A percentile compares a stretch with the other conserved stretches of the same genome.
phyloP scores from a whole-genome alignment of 306 rosid genomes.

The Ochetophila trinervis region DNA sequence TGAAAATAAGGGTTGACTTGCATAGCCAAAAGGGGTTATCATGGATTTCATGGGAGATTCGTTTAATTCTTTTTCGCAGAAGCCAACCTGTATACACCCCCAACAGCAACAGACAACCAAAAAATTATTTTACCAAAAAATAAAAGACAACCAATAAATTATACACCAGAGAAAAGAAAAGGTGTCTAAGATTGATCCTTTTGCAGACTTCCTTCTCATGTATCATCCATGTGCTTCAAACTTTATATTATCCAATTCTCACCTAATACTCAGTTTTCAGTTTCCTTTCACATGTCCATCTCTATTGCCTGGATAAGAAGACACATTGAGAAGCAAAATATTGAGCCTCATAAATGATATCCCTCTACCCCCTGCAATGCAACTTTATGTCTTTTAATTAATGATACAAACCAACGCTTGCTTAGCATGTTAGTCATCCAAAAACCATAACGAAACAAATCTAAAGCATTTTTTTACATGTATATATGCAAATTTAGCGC shows the following conservation, averaged over 20 bases:
- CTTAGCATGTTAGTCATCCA: too few relatives aligned
- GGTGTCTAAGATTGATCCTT: conserved; percentile 3
- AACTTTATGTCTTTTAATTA: too few relatives aligned
- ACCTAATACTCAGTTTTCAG: conserved; percentile 37
- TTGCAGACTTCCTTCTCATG: not conserved
- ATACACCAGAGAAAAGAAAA: not conserved
- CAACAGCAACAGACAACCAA: conserved; percentile 24
- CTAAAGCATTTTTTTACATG: not conserved
- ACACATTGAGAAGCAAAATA: not conserved
- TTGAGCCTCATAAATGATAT: not conserved
- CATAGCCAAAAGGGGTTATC: not conserved
- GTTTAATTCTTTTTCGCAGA: conserved; percentile 8
- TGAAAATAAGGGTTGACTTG: conserved; percentile 13
- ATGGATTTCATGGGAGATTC: conserved; percentile 19
- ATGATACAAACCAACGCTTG: too few relatives aligned
- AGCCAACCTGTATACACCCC: not conserved
- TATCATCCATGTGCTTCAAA: conserved; percentile 30
- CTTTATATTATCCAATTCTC: conserved; percentile 19
- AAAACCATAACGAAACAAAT: too few relatives aligned
- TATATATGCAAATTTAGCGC: not conserved
- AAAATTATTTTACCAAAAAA: too few relatives aligned
- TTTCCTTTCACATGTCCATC: conserved; percentile 21
- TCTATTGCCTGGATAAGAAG: conserved; percentile 9
- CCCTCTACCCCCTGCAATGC: too few relatives aligned
- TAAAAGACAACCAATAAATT: conserved; percentile 25